Conservation (phyloP, 352 stramenopile genomes). For the Pythium sp. region DNA sequence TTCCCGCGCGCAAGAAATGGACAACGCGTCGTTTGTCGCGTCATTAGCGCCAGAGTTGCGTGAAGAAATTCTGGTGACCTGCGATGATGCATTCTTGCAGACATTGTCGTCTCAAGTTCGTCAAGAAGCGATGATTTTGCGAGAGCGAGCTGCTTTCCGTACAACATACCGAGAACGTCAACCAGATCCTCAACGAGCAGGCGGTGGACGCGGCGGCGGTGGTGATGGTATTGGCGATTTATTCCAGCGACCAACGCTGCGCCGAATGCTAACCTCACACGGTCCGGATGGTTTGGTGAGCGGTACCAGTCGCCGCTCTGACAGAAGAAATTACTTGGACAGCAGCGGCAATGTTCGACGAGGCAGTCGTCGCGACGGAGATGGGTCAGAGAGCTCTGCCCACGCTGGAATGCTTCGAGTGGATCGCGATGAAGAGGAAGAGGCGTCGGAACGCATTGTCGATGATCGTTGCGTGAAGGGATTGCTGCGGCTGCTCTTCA, state of each 20-base stretch:
- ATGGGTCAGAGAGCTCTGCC: conserved; percentile 22
- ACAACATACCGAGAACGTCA: conserved; percentile 64
- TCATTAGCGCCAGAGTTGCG: conserved; percentile 94
- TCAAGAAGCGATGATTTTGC: conserved; percentile 94
- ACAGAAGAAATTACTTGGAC: conserved; percentile 38
- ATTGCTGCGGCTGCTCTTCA: conserved; percentile 74
- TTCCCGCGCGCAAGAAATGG: conserved; percentile 97
- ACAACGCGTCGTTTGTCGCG: conserved; percentile 97
- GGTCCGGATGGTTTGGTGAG: conserved; percentile 41
- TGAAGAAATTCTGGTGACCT: conserved; percentile 96
- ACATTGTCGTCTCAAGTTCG: conserved; percentile 93
- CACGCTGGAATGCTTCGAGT: conserved; percentile 67
- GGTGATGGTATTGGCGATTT: conserved; percentile 57
- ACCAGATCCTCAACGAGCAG: conserved; percentile 23
- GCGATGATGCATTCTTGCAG: conserved; percentile 93
- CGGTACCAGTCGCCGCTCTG: conserved; percentile 35
- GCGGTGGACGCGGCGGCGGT: conserved; percentile 28
- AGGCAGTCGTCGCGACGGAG: conserved; percentile 37
- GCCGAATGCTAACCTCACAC: conserved; percentile 80
- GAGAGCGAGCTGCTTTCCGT: conserved; percentile 89
- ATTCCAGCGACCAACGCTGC: conserved; percentile 71
- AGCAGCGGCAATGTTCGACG: conserved; percentile 29
- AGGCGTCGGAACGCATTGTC: conserved; percentile 53
- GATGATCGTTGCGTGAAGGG: conserved; percentile 64
- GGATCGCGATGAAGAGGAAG: conserved; percentile 73